These are phyloP conservation scores for Daedalea quercina DNA, from an alignment of 768 basidiomycete species.

Conservation along the genomic window DNA sequence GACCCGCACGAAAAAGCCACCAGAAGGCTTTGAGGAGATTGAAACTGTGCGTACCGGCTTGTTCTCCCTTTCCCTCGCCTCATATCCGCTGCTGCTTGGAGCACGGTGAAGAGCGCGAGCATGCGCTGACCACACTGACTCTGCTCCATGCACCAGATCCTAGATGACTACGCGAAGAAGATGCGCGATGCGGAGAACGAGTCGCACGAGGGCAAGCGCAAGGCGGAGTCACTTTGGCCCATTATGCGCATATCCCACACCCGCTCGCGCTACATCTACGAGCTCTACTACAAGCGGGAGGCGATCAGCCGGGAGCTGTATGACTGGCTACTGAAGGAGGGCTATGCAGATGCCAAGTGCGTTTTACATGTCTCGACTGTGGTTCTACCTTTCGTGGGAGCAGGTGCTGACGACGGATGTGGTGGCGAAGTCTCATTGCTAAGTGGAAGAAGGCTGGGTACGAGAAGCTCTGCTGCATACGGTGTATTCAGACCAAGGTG, in stretches of 20 bases:
- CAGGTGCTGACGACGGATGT: neutral
- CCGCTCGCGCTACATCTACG: conserved; percentile 94
- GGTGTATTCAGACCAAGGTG: conserved; percentile 93
- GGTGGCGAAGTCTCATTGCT: conserved; percentile 69
- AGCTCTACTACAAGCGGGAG: conserved; percentile 97
- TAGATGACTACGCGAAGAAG: conserved; percentile 98
- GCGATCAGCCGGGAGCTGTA: conserved; percentile 90
- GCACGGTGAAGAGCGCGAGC: neutral
- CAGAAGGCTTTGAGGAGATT: conserved; percentile 94
- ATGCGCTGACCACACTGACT: neutral
- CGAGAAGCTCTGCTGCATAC: conserved; percentile 94
- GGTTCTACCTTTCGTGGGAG: neutral
- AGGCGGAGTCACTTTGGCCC: conserved; percentile 85
- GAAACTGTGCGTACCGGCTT: conserved; percentile 47
- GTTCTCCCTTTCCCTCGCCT: too few species aligned
- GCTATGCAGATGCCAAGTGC: conserved; percentile 94
- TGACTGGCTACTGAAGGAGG: conserved; percentile 96
- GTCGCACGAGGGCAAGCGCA: conserved; percentile 96
- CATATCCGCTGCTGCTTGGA: neutral
- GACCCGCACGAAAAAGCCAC: conserved; percentile 86
- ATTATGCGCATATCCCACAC: conserved; percentile 98
- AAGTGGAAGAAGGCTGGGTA: conserved; percentile 99
- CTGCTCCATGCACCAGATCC: conserved; percentile 48
- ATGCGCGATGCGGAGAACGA: conserved; percentile 99
- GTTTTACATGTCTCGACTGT: conserved; percentile 23